Conservation (phyloP, 208 protist species). For the Acanthamoeba rhysodes region DNA sequence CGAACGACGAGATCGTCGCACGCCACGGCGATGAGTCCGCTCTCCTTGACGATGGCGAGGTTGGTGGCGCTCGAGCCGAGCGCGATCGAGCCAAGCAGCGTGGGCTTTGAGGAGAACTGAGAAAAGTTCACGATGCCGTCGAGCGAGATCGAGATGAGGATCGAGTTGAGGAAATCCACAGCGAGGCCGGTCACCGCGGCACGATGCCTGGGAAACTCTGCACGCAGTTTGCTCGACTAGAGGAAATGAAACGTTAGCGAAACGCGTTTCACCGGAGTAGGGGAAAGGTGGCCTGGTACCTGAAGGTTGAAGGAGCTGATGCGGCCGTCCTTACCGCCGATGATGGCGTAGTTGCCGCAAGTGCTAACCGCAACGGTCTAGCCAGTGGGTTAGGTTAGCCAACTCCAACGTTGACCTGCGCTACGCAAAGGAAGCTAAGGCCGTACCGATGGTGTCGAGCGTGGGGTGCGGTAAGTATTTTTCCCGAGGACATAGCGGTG, state of each 20-base stretch:
- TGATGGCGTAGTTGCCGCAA: slow-evolving; percentile 83
- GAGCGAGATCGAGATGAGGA: slow-evolving; percentile 55
- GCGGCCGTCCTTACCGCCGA: slow-evolving; percentile 64
- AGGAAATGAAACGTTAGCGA: not conserved
- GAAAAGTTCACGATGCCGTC: slow-evolving; percentile 69
- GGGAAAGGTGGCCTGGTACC: not conserved
- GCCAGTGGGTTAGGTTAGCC: not conserved
- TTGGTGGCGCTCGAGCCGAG: not conserved
- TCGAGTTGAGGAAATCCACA: slow-evolving; percentile 77
- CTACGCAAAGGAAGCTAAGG: not conserved
- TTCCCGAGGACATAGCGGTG: slow-evolving; percentile 44
- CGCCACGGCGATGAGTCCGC: slow-evolving; percentile 27
- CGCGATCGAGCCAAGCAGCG: not conserved
- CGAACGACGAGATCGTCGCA: slow-evolving; percentile 70
- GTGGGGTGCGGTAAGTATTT: not conserved
- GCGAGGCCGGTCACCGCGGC: slow-evolving; percentile 58
- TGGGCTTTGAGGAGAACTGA: slow-evolving; percentile 37
- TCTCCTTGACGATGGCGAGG: slow-evolving; percentile 53
- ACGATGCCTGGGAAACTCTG: not conserved
- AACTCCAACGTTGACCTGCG: not conserved
- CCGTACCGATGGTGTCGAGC: not conserved
- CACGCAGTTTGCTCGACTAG: not conserved
- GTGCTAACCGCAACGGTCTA: slow-evolving; percentile 43
- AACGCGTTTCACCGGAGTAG: too few species aligned
- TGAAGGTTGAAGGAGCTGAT: slow-evolving; percentile 82